Evolutionary conservation across 1,284 basidiomycete species (phyloP).

Genomic region (Ceratobasidium sp.): DNA sequence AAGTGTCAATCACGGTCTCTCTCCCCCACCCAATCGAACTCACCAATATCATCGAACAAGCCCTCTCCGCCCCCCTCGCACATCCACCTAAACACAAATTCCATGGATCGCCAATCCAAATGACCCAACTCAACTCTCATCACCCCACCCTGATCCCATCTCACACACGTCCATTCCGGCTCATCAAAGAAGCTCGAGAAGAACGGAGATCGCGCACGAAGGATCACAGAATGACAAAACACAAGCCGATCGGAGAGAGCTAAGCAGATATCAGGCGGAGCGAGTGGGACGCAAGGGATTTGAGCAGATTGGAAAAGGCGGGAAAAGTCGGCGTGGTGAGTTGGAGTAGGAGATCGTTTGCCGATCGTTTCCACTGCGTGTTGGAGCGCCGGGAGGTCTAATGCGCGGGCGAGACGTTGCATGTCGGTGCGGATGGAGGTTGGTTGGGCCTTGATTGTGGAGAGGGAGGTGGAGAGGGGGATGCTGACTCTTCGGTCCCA

Average conservation of each 20-base stretch:
- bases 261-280: constrained; percentile 78
- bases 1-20: too few relatives aligned
- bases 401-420: constrained; percentile 64
- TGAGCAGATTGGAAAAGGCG: constrained; percentile 58
- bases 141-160: constrained; percentile 69
- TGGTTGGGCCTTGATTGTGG: constrained; percentile 60
- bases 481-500: constrained; percentile 85
- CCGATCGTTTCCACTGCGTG: constrained; percentile 57
- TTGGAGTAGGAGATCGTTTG: constrained; percentile 55
- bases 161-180: constrained; percentile 80
- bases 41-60: constrained; percentile 81
- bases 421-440: constrained; percentile 74
- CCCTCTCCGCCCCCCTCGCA: constrained; percentile 82
- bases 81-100: constrained; percentile 82
- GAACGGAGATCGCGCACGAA: constrained; percentile 87
- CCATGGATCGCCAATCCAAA: constrained; percentile 80
- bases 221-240: constrained; percentile 77
- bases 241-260: constrained; percentile 79
- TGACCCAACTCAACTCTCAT: constrained; percentile 81
- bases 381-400: constrained; percentile 69
- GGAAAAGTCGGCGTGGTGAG: constrained; percentile 56
- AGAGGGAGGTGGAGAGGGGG: constrained; percentile 63
- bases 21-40: too few relatives aligned
- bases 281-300: constrained; percentile 45
- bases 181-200: constrained; percentile 91